Base-by-base conservation (phyloP, 768 basidiomycete species). In the Cystofilobasidium bisporidii region DNA sequence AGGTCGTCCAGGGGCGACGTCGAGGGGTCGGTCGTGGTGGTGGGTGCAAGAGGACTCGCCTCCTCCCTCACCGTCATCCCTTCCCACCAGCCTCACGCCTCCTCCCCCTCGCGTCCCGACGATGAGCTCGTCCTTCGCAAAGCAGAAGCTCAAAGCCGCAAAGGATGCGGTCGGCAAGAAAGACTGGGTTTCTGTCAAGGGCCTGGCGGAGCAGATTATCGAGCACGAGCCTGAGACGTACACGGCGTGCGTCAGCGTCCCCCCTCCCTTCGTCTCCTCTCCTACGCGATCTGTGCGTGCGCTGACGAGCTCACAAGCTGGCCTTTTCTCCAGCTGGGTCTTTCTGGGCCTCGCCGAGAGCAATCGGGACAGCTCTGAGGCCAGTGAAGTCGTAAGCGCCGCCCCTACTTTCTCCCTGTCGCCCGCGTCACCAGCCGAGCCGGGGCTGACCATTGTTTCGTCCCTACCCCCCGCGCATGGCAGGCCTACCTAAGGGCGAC, bases 401-500 rank as follows among this genome's bases (percentile, higher is more conserved):
- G 18, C 40, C 17, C 43, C 18, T 36, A 9, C 26, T 30, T 40
- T 1, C 41, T 48, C 30, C 5, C 33, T 53, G 50, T 3, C 20
- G 50, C 5, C 12, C 20, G 48, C 20, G 17, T 50, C 20, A 50
- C 48, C 22, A 20, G 48, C 17, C 22, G 33, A n/a, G n/a, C n/a
- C n/a, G n/a, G n/a, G n/a, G n/a, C n/a, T n/a, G n/a, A n/a, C n/a
- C n/a, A n/a, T n/a, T n/a, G n/a, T 56, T 56, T 15, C 47, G 9
- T 67, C 48, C 30, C 26, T 36, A 5, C 24, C 43, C 20, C 28
- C 20, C 36, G 36, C 36, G 36, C 36, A n/a, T 48, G 20, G n/a
- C 72, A 93, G 90, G 81, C 82, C 32, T 97, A 94, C 75, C 82
- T 81, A 53, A 87, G 83, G 71, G 94, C 93, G 0, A 88, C 85